phyloP scores from a whole-genome alignment of 495 filamentous ascomycete species.

The Tetracladium setigerum region DNA sequence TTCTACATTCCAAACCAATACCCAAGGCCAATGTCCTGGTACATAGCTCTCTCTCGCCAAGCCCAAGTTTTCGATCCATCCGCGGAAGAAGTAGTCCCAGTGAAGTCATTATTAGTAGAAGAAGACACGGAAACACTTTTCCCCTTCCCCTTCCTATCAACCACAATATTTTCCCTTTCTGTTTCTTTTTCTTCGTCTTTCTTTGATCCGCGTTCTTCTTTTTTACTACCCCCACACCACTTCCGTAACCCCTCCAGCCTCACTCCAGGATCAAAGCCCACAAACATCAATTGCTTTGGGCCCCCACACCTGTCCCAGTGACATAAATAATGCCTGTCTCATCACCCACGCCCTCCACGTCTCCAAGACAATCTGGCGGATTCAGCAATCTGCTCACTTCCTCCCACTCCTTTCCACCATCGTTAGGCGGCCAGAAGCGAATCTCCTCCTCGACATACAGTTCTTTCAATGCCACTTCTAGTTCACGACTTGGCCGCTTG shows the following conservation, averaged over 20 bases:
- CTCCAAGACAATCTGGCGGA: slow-evolving; percentile 38
- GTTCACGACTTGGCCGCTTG: slow-evolving; percentile 3
- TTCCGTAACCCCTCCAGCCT: slow-evolving; percentile 28
- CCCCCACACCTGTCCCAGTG: slow-evolving; percentile 28
- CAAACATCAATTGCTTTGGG: slow-evolving; percentile 47
- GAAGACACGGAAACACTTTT: slow-evolving; percentile 7
- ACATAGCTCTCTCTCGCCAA: slow-evolving; percentile 23
- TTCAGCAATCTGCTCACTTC: slow-evolving; percentile 50
- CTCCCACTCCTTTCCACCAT: slow-evolving; percentile 23
- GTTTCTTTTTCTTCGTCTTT: slow-evolving; percentile 18
- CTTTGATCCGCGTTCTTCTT: slow-evolving; percentile 13
- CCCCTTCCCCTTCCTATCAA: slow-evolving; percentile 15
- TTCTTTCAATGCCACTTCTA: slow-evolving; percentile 31
- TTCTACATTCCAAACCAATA: slow-evolving; percentile 24
- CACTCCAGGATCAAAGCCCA: slow-evolving; percentile 56
- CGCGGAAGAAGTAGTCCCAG: no score
- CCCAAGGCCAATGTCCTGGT: slow-evolving; percentile 23
- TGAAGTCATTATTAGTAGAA: not conserved
- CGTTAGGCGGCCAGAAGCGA: slow-evolving; percentile 45
- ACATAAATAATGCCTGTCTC: slow-evolving; percentile 56
- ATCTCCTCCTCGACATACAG: slow-evolving; percentile 43
- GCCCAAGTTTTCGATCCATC: slow-evolving; percentile 16
- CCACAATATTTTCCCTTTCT: slow-evolving; percentile 11
- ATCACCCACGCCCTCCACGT: slow-evolving; percentile 46
- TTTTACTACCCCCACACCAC: slow-evolving; percentile 16